Conservation (phyloP, 139 green algal species). For the Nannochloris sp. region DNA sequence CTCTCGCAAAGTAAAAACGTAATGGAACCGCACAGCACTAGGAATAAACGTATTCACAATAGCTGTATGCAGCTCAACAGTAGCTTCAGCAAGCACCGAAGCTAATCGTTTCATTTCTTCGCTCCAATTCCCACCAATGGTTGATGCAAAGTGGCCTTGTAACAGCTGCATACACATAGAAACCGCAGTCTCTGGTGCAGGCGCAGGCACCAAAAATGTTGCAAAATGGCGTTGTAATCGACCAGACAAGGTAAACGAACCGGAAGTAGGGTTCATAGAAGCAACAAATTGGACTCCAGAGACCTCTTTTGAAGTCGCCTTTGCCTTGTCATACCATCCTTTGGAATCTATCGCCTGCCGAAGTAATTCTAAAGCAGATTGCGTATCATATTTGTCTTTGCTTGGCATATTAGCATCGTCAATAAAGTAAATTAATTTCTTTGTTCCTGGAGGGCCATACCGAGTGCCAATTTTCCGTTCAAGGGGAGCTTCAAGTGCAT, state of each 20-base stretch:
- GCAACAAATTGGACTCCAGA: slow-evolving; percentile 67
- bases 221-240: slow-evolving; percentile 91
- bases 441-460: slow-evolving; percentile 74
- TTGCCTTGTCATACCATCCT: slow-evolving; percentile 88
- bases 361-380: slow-evolving; percentile 82
- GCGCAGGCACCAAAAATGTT: slow-evolving; percentile 80
- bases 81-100: slow-evolving; percentile 71
- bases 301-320: slow-evolving; percentile 86
- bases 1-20: slow-evolving; percentile 89
- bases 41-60: slow-evolving; percentile 86
- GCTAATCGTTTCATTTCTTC: slow-evolving; percentile 53
- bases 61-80: slow-evolving; percentile 74
- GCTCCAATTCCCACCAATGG: slow-evolving; percentile 38
- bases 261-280: slow-evolving; percentile 86
- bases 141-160: slow-evolving; percentile 47
- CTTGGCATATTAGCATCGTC: slow-evolving; percentile 91
- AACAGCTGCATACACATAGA: slow-evolving; percentile 45
- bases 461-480: slow-evolving; percentile 80
- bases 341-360: slow-evolving; percentile 82
- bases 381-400: slow-evolving; percentile 93
- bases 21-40: slow-evolving; percentile 80
- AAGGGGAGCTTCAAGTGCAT: slow-evolving; percentile 68
- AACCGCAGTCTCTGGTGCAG: slow-evolving; percentile 20
- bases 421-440: slow-evolving; percentile 79
- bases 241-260: slow-evolving; percentile 83